Evolutionary conservation across 768 basidiomycete species (phyloP).

Genomic region (Phaffia tasmanica): DNA sequence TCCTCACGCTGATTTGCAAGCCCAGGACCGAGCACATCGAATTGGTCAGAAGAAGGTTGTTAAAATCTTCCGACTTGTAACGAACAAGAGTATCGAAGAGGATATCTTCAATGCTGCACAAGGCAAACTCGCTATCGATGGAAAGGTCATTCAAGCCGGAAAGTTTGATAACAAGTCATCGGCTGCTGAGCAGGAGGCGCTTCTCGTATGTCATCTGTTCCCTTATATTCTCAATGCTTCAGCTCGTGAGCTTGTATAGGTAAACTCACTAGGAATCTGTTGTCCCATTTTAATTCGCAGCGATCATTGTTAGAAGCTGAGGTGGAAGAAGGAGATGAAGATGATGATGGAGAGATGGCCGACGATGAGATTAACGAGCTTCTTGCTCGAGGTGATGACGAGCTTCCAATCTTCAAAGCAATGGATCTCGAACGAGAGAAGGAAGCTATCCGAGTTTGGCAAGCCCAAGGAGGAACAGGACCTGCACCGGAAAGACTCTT

Average conservation of each 20-base stretch:
- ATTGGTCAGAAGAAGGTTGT: constrained; percentile 99
- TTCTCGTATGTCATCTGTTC: constrained; percentile 50
- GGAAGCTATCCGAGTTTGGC: constrained; percentile 56
- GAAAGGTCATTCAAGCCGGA: constrained; percentile 98
- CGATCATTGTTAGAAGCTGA: constrained; percentile 55
- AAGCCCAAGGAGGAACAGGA: constrained; percentile 57
- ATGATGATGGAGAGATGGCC: constrained; percentile 64
- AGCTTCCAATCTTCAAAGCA: constrained; percentile 60
- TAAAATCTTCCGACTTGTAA: constrained; percentile 89
- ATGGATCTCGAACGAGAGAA: constrained; percentile 74
- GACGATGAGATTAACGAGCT: constrained; percentile 91
- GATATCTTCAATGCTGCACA: constrained; percentile 88
- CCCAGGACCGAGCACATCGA: constrained; percentile 96
- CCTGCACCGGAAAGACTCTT: constrained; percentile 68
- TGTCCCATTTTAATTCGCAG: constrained; percentile 39
- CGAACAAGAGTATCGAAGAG: constrained; percentile 96
- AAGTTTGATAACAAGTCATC: constrained; percentile 98
- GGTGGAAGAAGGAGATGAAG: constrained; percentile 38
- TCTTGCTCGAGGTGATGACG: constrained; percentile 72
- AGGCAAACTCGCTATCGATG: constrained; percentile 94
- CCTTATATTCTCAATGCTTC: constrained; percentile 25
- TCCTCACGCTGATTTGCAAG: constrained; percentile 96
- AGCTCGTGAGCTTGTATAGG: neutral
- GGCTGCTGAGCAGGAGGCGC: constrained; percentile 92
- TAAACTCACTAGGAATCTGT: neutral